These are phyloP conservation scores for Colletotrichum coccodes DNA, from an alignment of 2,329 filamentous ascomycete species.

Conservation along the genomic window DNA sequence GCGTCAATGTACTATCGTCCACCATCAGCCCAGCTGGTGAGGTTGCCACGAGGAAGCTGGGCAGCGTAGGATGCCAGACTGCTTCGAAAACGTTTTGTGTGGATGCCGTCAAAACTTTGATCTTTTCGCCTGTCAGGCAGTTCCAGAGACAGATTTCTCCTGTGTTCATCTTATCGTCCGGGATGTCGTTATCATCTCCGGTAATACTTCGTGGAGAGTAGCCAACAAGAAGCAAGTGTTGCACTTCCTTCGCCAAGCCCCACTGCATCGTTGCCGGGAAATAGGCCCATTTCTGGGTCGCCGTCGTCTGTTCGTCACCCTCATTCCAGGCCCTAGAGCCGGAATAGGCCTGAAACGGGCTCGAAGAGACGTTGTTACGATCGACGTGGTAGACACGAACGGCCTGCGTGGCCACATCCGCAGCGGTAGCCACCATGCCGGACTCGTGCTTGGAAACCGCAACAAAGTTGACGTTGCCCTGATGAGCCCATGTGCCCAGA, in stretches of 20 bases:
- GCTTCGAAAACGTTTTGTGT: slow-evolving; percentile 73
- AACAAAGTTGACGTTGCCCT: slow-evolving; percentile 72
- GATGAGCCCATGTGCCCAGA: slow-evolving; percentile 64
- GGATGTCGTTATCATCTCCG: slow-evolving; percentile 66
- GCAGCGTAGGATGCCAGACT: slow-evolving; percentile 67
- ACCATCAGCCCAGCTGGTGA: slow-evolving; percentile 59
- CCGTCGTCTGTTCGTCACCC: slow-evolving; percentile 44
- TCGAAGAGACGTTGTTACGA: slow-evolving; percentile 45
- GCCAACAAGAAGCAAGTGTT: slow-evolving; percentile 67
- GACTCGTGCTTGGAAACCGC: slow-evolving; percentile 58
- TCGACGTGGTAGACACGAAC: slow-evolving; percentile 66
- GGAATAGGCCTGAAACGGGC: slow-evolving; percentile 51
- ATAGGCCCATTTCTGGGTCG: slow-evolving; percentile 65
- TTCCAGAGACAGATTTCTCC: slow-evolving; percentile 72
- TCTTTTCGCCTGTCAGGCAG: slow-evolving; percentile 50
- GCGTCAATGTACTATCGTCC: slow-evolving; percentile 60
- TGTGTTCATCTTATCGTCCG: slow-evolving; percentile 64
- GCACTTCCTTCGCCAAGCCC: slow-evolving; percentile 57
- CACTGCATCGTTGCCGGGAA: slow-evolving; percentile 72
- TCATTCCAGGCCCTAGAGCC: slow-evolving; percentile 44
- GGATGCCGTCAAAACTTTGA: slow-evolving; percentile 61
- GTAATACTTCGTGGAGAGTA: slow-evolving; percentile 69
- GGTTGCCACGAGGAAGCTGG: slow-evolving; percentile 67
- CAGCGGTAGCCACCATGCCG: slow-evolving; percentile 67
- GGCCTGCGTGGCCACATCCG: slow-evolving; percentile 63